Percentiles rank a stretch among this genome's conserved stretches.
These are phyloP conservation scores for Penicillium chermesinum DNA, from an alignment of 495 filamentous ascomycete species.

Conservation along the genomic window DNA sequence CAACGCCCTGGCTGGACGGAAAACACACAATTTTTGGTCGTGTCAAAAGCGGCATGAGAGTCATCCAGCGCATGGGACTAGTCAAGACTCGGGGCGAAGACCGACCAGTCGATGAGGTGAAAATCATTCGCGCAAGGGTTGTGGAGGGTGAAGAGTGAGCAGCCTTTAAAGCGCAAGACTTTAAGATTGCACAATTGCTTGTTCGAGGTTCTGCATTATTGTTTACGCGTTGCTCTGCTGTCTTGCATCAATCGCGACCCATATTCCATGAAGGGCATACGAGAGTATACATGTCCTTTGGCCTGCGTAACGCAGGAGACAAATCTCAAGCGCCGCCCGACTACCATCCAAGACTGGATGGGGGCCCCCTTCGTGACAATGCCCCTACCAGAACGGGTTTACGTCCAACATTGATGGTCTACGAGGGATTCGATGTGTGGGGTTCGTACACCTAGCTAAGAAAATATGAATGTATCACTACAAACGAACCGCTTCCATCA, in stretches of 20 bases:
- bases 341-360: no score
- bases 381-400: no score
- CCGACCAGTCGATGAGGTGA: conserved; percentile 75
- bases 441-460: no score
- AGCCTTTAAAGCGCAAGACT: neutral
- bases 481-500: conserved; percentile 81
- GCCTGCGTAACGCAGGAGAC: no score
- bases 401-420: no score
- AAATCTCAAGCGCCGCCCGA: no score
- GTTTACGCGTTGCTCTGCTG: no score
- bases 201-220: neutral
- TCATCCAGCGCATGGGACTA: conserved; percentile 85
- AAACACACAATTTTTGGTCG: conserved; percentile 97
- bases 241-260: no score
- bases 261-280: no score
- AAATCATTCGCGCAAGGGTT: conserved; percentile 67
- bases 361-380: no score
- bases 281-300: no score
- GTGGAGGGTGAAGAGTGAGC: conserved; percentile 47
- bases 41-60: conserved; percentile 75
- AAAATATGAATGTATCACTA: conserved; percentile 45
- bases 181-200: neutral
- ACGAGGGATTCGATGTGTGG: neutral
- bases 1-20: conserved; percentile 94
- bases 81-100: conserved; percentile 82